phyloP scores from a whole-genome alignment of 2,329 filamentous ascomycete genomes.

The Alternaria brassicae region DNA sequence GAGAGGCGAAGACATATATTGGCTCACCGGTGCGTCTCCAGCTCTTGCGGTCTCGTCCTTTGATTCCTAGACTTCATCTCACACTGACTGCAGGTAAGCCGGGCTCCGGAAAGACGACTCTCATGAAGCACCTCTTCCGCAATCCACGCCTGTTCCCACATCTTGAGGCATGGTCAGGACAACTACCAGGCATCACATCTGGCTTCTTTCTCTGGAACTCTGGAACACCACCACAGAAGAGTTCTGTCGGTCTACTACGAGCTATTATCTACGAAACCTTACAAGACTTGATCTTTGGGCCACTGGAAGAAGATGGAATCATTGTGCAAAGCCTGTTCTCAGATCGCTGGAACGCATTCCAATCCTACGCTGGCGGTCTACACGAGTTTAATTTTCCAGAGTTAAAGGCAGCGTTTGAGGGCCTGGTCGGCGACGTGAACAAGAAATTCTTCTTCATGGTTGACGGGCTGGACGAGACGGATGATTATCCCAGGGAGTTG shows the following conservation, averaged over 20 bases:
- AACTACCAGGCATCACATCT: conserved; percentile 41
- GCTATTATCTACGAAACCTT: conserved; percentile 41
- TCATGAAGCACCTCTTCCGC: conserved; percentile 52
- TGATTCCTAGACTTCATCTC: not conserved
- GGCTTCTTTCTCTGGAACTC: conserved; percentile 58
- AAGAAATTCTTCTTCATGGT: conserved; percentile 46
- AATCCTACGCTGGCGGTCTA: conserved; percentile 37
- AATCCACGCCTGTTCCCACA: conserved; percentile 34
- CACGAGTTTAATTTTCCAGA: conserved; percentile 30
- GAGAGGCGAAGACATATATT: conserved; percentile 39
- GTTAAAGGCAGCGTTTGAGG: conserved; percentile 33
- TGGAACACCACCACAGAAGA: conserved; percentile 40
- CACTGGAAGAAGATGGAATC: conserved; percentile 32
- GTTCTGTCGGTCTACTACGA: conserved; percentile 31
- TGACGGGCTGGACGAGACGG: conserved; percentile 43
- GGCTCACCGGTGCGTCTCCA: conserved; percentile 34
- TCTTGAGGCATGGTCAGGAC: conserved; percentile 41
- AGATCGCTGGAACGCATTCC: conserved; percentile 41
- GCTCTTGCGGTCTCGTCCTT: not conserved
- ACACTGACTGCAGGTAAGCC: conserved; percentile 40
- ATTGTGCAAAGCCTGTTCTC: conserved; percentile 37
- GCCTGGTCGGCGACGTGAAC: conserved; percentile 34
- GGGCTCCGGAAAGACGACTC: conserved; percentile 58
- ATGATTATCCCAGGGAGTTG: conserved; percentile 29
- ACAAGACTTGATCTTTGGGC: conserved; percentile 44